Percentiles rank a stretch among this genome's conserved stretches.
phyloP scores from a whole-genome alignment of 192 early-diverging fungal genomes.

The Pecoramyces ruminantium region DNA sequence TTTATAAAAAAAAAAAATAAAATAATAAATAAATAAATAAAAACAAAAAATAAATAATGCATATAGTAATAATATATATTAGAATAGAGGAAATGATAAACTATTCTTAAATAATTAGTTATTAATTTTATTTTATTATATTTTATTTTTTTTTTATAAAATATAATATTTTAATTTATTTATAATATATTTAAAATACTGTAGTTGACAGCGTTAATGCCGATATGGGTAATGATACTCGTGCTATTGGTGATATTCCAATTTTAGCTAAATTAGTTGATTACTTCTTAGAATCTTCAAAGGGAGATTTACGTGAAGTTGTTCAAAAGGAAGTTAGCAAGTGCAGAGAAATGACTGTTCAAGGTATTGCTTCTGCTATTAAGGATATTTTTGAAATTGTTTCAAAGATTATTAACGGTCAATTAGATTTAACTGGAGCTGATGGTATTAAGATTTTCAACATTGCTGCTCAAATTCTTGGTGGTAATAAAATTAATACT shows the following conservation, averaged over 20 bases:
- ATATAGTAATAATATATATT: no score
- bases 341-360: background rate
- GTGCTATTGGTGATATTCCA: background rate
- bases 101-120: no score
- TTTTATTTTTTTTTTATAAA: no score
- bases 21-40: no score
- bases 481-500: background rate
- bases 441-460: background rate
- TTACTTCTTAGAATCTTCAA: background rate
- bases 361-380: background rate
- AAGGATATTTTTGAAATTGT: background rate
- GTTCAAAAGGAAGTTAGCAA: background rate
- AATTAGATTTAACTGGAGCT: background rate
- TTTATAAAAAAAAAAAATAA: no score
- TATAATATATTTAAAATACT: background rate
- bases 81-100: no score
- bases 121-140: no score
- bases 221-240: background rate
- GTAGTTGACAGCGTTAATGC: background rate
- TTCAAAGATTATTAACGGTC: background rate
- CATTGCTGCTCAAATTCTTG: background rate
- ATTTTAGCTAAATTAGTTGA: background rate
- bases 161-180: no score
- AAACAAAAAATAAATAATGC: no score
- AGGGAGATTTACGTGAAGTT: background rate